These are phyloP conservation scores for Phytophthora tubulina DNA, from an alignment of 352 stramenopile species.

Conservation along the genomic window DNA sequence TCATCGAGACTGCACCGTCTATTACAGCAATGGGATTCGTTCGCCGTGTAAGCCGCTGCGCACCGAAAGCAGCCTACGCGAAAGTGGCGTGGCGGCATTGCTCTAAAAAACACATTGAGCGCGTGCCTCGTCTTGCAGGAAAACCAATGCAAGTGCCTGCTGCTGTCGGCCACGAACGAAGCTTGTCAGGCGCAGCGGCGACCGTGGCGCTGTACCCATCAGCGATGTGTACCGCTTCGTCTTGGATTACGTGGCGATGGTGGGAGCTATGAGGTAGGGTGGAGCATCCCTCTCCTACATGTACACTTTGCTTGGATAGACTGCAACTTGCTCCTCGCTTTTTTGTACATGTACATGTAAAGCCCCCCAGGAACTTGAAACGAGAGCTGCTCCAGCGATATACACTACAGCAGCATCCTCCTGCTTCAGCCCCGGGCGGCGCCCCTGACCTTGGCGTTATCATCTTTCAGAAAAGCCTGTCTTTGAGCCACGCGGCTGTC, in stretches of 20 bases:
- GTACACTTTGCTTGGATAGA: conserved; percentile 17
- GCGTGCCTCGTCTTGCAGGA: neutral
- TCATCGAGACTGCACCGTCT: conserved; percentile 5
- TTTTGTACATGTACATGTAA: neutral
- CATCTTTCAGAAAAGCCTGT: no score
- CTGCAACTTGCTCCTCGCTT: conserved; percentile 21
- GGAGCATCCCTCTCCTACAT: conserved; percentile 10
- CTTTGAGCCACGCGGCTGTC: no score
- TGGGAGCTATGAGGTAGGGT: conserved; percentile 27
- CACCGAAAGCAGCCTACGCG: conserved; percentile 19
- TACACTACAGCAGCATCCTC: conserved; percentile 8
- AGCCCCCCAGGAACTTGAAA: neutral
- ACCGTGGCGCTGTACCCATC: conserved; percentile 22
- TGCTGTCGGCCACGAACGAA: neutral
- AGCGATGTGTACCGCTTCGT: neutral
- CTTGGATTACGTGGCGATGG: conserved; percentile 37
- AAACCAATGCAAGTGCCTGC: neutral
- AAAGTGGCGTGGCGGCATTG: conserved; percentile 12
- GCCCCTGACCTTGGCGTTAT: no score
- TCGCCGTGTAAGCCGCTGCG: neutral
- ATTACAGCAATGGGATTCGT: neutral
- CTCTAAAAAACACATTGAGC: neutral
- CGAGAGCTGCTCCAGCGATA: neutral
- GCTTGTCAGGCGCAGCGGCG: conserved; percentile 12
- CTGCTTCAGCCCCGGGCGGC: no score